Percentiles rank a stretch among this genome's conserved stretches.
phyloP scores from a whole-genome alignment of 139 green algal species.

The Zygnema circumcarinatum region DNA sequence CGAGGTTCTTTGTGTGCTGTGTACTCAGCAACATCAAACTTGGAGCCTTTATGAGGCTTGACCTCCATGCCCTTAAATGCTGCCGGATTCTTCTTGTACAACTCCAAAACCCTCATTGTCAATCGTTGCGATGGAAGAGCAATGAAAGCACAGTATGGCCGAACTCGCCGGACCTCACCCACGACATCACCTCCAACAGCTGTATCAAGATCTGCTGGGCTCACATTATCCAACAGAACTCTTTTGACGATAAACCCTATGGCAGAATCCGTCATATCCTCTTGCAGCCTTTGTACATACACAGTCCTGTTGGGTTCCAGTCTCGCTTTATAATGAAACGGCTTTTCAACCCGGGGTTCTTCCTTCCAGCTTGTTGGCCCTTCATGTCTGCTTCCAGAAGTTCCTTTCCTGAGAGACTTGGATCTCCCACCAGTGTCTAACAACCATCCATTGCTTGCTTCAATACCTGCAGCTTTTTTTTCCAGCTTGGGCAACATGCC shows the following conservation, averaged over 20 bases:
- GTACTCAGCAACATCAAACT: too few species aligned
- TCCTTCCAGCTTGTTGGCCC: background rate
- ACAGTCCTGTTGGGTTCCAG: background rate
- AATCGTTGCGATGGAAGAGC: background rate
- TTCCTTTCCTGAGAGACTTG: background rate
- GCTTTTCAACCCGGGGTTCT: background rate
- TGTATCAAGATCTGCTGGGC: background rate
- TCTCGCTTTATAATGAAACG: background rate
- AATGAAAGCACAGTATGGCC: background rate
- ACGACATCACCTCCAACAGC: background rate
- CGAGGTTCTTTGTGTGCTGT: background rate
- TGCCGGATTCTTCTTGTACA: background rate
- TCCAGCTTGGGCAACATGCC: background rate
- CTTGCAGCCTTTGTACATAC: background rate
- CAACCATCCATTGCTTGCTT: background rate
- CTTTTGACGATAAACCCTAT: background rate
- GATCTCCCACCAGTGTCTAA: too few species aligned
- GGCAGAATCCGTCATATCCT: background rate
- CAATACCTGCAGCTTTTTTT: background rate
- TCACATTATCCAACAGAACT: background rate
- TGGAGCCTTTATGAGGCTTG: background rate
- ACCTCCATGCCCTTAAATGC: background rate
- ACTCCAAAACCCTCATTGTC: background rate
- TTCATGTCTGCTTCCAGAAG: background rate
- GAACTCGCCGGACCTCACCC: background rate